Evolutionary conservation across 2,329 filamentous ascomycete species (phyloP).

Genomic region (Sporothrix sp.): DNA sequence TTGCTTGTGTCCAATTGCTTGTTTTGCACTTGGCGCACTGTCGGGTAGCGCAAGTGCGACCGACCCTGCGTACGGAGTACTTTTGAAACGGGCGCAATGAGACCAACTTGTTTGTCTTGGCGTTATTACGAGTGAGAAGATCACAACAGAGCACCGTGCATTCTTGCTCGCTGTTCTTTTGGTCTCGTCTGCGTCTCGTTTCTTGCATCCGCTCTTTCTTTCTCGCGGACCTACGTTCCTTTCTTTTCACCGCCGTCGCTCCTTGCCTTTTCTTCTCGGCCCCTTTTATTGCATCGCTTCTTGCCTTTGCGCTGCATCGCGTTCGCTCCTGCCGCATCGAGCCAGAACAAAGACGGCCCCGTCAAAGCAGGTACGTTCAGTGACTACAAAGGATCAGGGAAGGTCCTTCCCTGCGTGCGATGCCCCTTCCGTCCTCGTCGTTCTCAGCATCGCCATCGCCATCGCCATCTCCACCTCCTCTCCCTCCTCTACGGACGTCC

Average conservation of each 20-base stretch:
- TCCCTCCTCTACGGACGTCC: no score
- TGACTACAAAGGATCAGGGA: background rate
- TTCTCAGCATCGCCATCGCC: no score
- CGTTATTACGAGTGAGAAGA: background rate
- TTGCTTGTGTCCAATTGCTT: no score
- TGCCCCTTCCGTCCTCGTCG: no score
- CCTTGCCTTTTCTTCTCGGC: background rate
- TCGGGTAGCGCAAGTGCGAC: background rate
- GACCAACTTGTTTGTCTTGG: no score
- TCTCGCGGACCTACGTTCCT: background rate
- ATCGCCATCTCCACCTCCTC: no score
- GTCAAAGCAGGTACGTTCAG: slow-evolving; percentile 2
- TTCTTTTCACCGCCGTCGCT: background rate
- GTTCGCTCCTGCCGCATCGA: slow-evolving; percentile 5
- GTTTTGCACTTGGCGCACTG: slow-evolving; percentile 7
- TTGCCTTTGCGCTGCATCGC: background rate
- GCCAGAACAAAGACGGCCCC: background rate
- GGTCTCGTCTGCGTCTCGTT: background rate
- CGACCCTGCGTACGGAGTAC: background rate
- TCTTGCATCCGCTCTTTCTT: background rate
- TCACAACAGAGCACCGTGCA: background rate
- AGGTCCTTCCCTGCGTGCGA: no score
- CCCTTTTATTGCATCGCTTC: background rate
- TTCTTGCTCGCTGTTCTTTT: background rate
- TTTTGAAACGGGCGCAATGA: slow-evolving; percentile 3